These are phyloP conservation scores for Dictyostelium brefeldianum DNA, from an alignment of 78 protist species.

Conservation along the genomic window DNA sequence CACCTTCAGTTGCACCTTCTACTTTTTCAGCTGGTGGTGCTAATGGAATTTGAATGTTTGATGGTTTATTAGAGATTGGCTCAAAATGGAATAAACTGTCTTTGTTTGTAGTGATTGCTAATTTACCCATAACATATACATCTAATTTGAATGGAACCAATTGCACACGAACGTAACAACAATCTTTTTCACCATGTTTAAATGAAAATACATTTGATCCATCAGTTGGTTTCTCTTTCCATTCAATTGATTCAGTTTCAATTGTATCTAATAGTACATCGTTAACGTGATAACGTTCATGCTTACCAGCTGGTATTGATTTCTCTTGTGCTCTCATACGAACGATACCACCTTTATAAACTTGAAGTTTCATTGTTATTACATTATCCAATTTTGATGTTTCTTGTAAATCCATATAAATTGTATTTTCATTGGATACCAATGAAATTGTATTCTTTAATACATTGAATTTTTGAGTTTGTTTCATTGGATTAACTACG, in stretches of 20 bases:
- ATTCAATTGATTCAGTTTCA: constrained; percentile 26
- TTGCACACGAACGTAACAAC: background rate
- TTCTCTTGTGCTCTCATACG: constrained; percentile 44
- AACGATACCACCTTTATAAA: constrained; percentile 5
- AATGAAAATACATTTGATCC: constrained; percentile 22
- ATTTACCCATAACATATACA: constrained; percentile 42
- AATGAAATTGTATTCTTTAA: constrained; percentile 1
- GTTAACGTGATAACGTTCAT: constrained; percentile 44
- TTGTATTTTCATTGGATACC: constrained; percentile 1
- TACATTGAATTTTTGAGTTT: background rate
- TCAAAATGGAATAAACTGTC: constrained; percentile 52
- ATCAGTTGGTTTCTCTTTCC: background rate
- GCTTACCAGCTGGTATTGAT: constrained; percentile 14
- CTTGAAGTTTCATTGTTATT: constrained; percentile 21
- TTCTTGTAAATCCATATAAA: background rate
- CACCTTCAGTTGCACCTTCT: background rate
- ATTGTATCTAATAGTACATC: constrained; percentile 29
- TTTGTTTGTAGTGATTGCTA: constrained; percentile 53
- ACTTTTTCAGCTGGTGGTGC: constrained; percentile 7
- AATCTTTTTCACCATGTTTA: constrained; percentile 21
- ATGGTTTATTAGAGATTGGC: constrained; percentile 48
- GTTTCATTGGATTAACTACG: background rate
- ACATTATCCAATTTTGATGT: background rate
- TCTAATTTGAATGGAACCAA: constrained; percentile 37
- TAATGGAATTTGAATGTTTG: background rate